Conservation (phyloP, 805 yeast species). For the Vanderwaltozyma polyspora region DNA sequence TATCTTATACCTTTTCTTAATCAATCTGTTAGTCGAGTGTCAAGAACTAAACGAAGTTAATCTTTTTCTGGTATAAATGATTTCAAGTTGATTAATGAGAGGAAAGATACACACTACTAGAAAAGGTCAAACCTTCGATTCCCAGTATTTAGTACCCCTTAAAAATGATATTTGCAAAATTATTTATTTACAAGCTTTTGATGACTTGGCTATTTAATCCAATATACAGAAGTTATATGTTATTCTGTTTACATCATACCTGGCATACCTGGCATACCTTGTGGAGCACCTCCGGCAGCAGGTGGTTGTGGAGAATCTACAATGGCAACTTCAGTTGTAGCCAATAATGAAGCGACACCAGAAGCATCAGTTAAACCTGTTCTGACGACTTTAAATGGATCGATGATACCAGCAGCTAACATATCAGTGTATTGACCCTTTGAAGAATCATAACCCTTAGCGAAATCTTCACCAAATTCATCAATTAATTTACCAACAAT, state of each 20-base stretch:
- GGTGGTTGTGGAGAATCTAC: slow-evolving; percentile 88
- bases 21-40: background rate
- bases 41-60: no score
- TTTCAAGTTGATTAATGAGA: no score
- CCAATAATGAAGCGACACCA: slow-evolving; percentile 93
- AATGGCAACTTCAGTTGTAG: slow-evolving; percentile 97
- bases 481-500: slow-evolving; percentile 75
- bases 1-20: background rate
- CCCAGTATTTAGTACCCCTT: background rate
- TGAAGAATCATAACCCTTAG: slow-evolving; percentile 83
- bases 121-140: no score
- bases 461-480: slow-evolving; percentile 56
- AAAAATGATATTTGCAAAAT: no score
- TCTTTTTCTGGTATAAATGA: no score
- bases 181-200: background rate
- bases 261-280: slow-evolving; percentile 42
- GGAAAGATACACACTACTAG: no score
- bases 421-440: slow-evolving; percentile 91
- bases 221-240: slow-evolving; percentile 1
- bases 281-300: slow-evolving; percentile 40
- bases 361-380: slow-evolving; percentile 92
- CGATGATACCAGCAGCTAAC: slow-evolving; percentile 95
- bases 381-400: slow-evolving; percentile 96
- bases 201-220: background rate
- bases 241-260: slow-evolving; percentile 13